Percentiles rank a stretch among this genome's conserved stretches.
Conservation (phyloP, 2,329 filamentous ascomycete genomes). For the Colletotrichum incanum region DNA sequence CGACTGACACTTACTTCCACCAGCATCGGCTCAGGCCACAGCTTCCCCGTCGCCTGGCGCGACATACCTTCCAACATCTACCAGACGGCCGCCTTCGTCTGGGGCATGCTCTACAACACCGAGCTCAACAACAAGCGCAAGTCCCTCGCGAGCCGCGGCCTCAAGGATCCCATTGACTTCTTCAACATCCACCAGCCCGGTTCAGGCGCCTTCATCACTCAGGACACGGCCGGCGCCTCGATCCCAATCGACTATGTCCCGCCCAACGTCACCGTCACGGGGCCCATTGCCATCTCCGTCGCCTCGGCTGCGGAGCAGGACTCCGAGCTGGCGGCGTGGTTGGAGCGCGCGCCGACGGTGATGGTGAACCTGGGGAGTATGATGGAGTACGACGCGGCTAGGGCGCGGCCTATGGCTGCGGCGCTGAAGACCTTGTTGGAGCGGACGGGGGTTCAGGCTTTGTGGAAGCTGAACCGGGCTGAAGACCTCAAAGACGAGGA, state of each 20-base stretch:
- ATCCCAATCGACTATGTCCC: slow-evolving; percentile 46
- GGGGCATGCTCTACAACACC: slow-evolving; percentile 6
- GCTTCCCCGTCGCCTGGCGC: slow-evolving; percentile 61
- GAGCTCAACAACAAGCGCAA: slow-evolving; percentile 1
- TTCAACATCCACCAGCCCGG: slow-evolving; percentile 40
- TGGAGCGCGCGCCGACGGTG: slow-evolving; percentile 45
- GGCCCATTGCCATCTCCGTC: slow-evolving; percentile 46
- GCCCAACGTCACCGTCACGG: slow-evolving; percentile 44
- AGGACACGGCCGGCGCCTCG: slow-evolving; percentile 47
- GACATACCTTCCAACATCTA: slow-evolving; percentile 59
- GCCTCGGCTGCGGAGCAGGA: slow-evolving; percentile 47
- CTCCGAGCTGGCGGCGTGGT: slow-evolving; percentile 47
- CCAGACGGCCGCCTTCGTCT: slow-evolving; percentile 45
- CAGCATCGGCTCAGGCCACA: slow-evolving; percentile 59
- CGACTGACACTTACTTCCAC: not conserved
- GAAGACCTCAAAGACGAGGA: slow-evolving; percentile 42
- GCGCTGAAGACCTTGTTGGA: slow-evolving; percentile 47
- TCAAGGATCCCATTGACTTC: slow-evolving; percentile 46
- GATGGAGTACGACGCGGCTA: slow-evolving; percentile 44
- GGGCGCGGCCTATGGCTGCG: slow-evolving; percentile 48
- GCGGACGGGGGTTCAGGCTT: slow-evolving; percentile 48
- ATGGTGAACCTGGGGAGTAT: slow-evolving; percentile 49
- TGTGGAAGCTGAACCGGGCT: slow-evolving; percentile 50
- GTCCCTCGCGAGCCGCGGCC: slow-evolving; percentile 41
- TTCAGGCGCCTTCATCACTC: slow-evolving; percentile 48